Base-by-base conservation (phyloP, 2,329 filamentous ascomycete genomes). In the Rhinocladiella similis region DNA sequence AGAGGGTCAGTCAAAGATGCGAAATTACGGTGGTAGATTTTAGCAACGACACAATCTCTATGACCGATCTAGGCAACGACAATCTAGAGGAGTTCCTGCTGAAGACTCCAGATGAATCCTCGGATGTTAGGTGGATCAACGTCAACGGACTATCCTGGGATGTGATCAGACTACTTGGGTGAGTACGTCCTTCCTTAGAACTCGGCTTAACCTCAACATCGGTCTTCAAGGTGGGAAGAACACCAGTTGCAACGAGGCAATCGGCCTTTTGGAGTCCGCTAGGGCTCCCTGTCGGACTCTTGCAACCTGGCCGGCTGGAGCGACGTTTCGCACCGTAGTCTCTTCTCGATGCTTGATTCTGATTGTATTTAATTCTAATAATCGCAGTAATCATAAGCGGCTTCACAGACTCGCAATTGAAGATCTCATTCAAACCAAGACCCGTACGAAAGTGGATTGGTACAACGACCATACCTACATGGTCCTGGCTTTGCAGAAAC, bases 141-240 rank as follows among this genome's bases (percentile, higher is more conserved):
- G 86, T 97, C 67, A 97, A 97, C 69, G 91, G 93, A 0, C 75
- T 97, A 14, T 94, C 89, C 65, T 97, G 91, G 90, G 93, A 97
- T 73, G 91, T 97, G 2, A 95, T 97, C 61, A 84, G 89, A 65
- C 79, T 84, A 1, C 75, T 97, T 33, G 91, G 22, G 22, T 25
- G 22, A 25, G 22, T 25, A 25, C 22, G 22, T 25, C 22, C 22
- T 25, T 25, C 22, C 22, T 25, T 25, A 25, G 22, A 25, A 25
- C 22, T 25, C 22, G 22, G 22, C 22, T 25, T 25, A 25, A 25
- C 22, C 22, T 25, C 22, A 25, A 25, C 22, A 25, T 25, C 22
- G 22, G 22, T 25, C 22, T 25, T 25, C 22, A 25, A 25, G 22
- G 22, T 25, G 22, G 22, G 22, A 25, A 25, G 22, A 25, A 25